phyloP scores from a whole-genome alignment of 805 yeast genomes.

The Kodamaea fukazawae region DNA sequence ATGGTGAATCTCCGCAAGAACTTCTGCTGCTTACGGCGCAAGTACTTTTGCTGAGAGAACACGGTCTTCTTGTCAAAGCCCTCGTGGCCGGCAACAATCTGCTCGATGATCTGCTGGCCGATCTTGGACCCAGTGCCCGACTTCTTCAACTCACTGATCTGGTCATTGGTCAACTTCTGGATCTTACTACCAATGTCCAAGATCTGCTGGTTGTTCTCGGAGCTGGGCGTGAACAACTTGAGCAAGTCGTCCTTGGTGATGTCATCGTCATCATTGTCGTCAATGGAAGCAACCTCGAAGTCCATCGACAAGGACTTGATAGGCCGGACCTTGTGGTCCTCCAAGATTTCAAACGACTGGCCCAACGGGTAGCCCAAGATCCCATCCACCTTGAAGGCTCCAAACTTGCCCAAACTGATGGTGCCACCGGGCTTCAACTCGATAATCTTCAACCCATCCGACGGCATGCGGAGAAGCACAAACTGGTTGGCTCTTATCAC shows the following conservation, averaged over 20 bases:
- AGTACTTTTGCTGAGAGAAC: slow-evolving; percentile 87
- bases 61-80: slow-evolving; percentile 87
- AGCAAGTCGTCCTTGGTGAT: slow-evolving; percentile 39
- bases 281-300: slow-evolving; percentile 22
- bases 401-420: slow-evolving; percentile 86
- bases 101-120: slow-evolving; percentile 77
- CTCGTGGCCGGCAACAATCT: slow-evolving; percentile 78
- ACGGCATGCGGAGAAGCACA: slow-evolving; percentile 74
- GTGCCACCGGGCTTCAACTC: slow-evolving; percentile 58
- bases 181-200: slow-evolving; percentile 64
- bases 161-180: slow-evolving; percentile 73
- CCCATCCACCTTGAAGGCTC: slow-evolving; percentile 71
- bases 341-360: slow-evolving; percentile 80
- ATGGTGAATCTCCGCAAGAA: slow-evolving; percentile 83
- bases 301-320: slow-evolving; percentile 37
- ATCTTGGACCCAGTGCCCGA: slow-evolving; percentile 58
- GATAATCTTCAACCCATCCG: slow-evolving; percentile 73
- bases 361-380: slow-evolving; percentile 84
- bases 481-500: slow-evolving; percentile 47
- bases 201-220: slow-evolving; percentile 65
- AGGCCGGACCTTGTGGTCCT: slow-evolving; percentile 50
- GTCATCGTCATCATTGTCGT: slow-evolving; percentile 23
- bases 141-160: slow-evolving; percentile 78
- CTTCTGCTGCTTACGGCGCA: slow-evolving; percentile 88
- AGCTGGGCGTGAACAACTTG: slow-evolving; percentile 38